phyloP scores from a whole-genome alignment of 495 filamentous ascomycete species.

The Trichocladium uniseriatum region DNA sequence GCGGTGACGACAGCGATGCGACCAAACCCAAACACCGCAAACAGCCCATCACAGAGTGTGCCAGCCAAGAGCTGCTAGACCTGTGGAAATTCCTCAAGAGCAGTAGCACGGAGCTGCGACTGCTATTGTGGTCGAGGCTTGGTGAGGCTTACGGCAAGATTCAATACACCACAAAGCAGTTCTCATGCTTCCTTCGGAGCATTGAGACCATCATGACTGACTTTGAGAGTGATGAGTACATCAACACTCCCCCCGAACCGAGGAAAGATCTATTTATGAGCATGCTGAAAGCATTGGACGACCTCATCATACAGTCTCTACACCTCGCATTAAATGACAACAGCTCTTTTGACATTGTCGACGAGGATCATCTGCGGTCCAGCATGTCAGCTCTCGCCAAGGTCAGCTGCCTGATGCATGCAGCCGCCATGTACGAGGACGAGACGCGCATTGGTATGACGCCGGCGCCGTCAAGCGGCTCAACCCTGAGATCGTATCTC shows the following conservation, averaged over 20 bases:
- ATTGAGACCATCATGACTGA: constrained; percentile 74
- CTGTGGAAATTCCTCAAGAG: constrained; percentile 75
- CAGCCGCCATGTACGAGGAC: constrained; percentile 73
- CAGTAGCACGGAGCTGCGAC: constrained; percentile 67
- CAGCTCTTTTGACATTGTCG: constrained; percentile 72
- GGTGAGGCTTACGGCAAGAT: constrained; percentile 79
- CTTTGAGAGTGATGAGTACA: constrained; percentile 53
- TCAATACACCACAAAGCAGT: constrained; percentile 71
- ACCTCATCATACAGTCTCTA: constrained; percentile 58
- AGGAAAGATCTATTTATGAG: constrained; percentile 60
- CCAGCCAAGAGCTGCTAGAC: constrained; percentile 49
- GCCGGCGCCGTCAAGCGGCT: constrained; percentile 26
- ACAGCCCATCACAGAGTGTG: constrained; percentile 34
- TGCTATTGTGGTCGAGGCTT: constrained; percentile 82
- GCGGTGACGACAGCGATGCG: constrained; percentile 3
- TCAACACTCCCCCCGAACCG: constrained; percentile 48
- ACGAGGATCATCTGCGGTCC: constrained; percentile 61
- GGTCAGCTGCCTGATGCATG: constrained; percentile 63
- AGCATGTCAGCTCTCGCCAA: constrained; percentile 60
- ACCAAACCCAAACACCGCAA: constrained; percentile 15
- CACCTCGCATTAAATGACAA: constrained; percentile 55
- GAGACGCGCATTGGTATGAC: constrained; percentile 64
- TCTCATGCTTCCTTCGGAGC: constrained; percentile 74
- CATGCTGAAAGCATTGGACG: constrained; percentile 69
- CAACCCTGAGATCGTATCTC: constrained; percentile 45